Evolutionary conservation across 208 protist genomes (phyloP).

Genomic region (Leishmania tarentolae): DNA sequence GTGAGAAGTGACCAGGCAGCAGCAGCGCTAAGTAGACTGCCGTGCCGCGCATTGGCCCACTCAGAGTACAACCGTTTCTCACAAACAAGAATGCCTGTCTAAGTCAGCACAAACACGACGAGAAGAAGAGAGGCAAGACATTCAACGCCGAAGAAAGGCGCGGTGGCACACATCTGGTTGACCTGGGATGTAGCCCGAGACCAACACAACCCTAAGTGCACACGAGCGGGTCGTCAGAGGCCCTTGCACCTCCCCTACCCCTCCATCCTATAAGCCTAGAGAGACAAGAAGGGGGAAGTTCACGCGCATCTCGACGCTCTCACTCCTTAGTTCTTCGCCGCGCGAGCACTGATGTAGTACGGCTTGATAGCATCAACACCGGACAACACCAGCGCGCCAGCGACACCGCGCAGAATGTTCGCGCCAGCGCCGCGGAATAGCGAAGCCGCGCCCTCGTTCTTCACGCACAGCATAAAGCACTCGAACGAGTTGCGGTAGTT

Average conservation of each 20-base stretch:
- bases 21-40: not conserved
- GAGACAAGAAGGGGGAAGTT: not conserved
- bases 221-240: not conserved
- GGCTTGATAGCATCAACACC: slow-evolving; percentile 85
- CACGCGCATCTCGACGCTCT: not conserved
- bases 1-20: not conserved
- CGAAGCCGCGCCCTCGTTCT: slow-evolving; percentile 52
- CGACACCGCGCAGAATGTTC: slow-evolving; percentile 82
- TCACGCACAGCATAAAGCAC: slow-evolving; percentile 64
- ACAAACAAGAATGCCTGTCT: not conserved
- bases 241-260: not conserved
- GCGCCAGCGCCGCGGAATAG: slow-evolving; percentile 74
- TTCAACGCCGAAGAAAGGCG: not conserved
- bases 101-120: not conserved
- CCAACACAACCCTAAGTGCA: not conserved
- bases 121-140: not conserved
- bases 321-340: slow-evolving; percentile 31
- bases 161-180: not conserved
- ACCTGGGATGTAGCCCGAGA: not conserved
- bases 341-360: slow-evolving; percentile 70
- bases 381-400: slow-evolving; percentile 77
- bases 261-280: not conserved
- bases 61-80: not conserved
- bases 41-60: not conserved
- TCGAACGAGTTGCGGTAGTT: slow-evolving; percentile 81